These are phyloP conservation scores for Russula earlei DNA, from an alignment of 768 basidiomycete species.

Conservation along the genomic window DNA sequence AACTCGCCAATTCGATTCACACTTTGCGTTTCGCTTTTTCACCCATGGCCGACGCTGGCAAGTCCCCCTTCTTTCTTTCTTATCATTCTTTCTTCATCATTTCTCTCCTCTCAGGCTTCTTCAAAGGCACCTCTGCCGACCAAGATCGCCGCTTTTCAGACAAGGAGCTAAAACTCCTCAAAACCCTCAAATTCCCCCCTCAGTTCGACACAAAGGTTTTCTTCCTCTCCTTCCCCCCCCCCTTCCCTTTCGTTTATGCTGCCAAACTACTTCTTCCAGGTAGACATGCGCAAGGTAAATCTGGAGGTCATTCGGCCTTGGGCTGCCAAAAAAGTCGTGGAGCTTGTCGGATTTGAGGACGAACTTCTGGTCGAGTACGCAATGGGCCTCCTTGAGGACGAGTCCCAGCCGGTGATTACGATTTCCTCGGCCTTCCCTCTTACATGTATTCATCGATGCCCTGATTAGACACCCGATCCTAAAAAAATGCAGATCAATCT, in stretches of 20 bases:
- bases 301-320: constrained; percentile 86
- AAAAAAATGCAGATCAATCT: constrained; percentile 93
- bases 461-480: constrained; percentile 71
- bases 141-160: constrained; percentile 91
- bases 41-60: constrained; percentile 20
- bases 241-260: too few species aligned
- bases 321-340: constrained; percentile 88
- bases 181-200: constrained; percentile 81
- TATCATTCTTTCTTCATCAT: background rate
- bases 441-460: background rate
- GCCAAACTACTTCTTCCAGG: constrained; percentile 33
- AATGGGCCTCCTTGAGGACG: constrained; percentile 87
- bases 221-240: background rate
- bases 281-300: constrained; percentile 95
- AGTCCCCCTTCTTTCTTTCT: background rate
- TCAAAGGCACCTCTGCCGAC: constrained; percentile 86
- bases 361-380: constrained; percentile 96
- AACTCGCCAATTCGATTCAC: background rate
- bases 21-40: background rate
- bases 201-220: constrained; percentile 80
- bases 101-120: constrained; percentile 44
- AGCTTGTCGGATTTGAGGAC: constrained; percentile 90
- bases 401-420: constrained; percentile 60
- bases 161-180: constrained; percentile 87
- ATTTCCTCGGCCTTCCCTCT: background rate